Conservation (phyloP, 75 land plant species). For the Cryptomeria japonica region DNA sequence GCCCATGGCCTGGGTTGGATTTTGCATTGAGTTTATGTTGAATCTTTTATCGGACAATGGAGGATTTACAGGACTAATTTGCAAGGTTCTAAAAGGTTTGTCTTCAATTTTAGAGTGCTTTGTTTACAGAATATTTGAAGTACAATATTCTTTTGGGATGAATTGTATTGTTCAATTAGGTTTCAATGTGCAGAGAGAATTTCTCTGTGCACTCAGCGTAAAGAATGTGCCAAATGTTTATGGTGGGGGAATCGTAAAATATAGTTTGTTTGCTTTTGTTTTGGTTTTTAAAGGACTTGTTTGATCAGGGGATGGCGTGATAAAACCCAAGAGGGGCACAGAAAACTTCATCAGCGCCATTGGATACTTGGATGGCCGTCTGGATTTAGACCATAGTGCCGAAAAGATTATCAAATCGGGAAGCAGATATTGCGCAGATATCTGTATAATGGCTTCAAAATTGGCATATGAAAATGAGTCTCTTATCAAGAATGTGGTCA, state of each 20-base stretch:
- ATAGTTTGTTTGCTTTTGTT: background rate
- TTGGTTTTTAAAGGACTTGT: background rate
- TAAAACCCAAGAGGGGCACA: slow-evolving; percentile 9
- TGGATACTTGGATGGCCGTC: slow-evolving; percentile 23
- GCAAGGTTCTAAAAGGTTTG: slow-evolving; percentile 36
- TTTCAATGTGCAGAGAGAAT: no score
- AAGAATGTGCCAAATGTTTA: no score
- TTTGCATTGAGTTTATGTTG: slow-evolving; percentile 37
- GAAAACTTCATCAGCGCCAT: slow-evolving; percentile 21
- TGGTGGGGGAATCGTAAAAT: no score
- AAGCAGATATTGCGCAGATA: slow-evolving; percentile 14
- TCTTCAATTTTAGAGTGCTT: background rate
- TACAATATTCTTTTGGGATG: no score
- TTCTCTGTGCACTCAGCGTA: no score
- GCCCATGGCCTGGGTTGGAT: slow-evolving; percentile 44
- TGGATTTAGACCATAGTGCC: background rate
- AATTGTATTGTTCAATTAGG: background rate
- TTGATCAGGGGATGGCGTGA: background rate
- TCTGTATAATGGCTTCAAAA: slow-evolving; percentile 51
- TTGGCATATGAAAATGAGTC: slow-evolving; percentile 38
- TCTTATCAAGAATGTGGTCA: slow-evolving; percentile 22
- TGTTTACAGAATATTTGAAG: no score
- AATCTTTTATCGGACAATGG: slow-evolving; percentile 57
- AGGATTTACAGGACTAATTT: slow-evolving; percentile 28
- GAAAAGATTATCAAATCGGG: background rate